phyloP scores from a whole-genome alignment of 1,284 basidiomycete genomes.

The Malassezia cuniculi region DNA sequence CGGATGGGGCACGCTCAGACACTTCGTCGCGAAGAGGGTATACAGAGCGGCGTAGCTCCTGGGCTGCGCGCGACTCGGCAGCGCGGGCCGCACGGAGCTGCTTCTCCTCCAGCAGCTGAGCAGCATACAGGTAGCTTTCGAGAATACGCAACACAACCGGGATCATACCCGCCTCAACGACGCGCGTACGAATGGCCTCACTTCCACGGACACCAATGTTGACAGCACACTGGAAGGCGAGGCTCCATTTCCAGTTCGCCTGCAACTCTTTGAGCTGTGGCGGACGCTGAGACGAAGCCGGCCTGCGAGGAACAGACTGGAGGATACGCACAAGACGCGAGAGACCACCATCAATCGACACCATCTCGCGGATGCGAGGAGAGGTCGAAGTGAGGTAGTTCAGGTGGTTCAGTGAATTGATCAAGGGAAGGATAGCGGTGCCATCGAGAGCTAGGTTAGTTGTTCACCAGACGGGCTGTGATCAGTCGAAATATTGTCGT shows the following conservation, averaged over 20 bases:
- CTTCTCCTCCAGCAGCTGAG: conserved; percentile 42
- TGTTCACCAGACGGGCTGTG: neutral
- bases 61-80: neutral
- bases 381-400: conserved; percentile 95
- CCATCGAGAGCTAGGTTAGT: conserved; percentile 69
- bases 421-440: conserved; percentile 72
- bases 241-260: conserved; percentile 43
- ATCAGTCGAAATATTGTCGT: conserved; percentile 10
- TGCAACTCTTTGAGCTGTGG: conserved; percentile 36
- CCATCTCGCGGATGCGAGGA: conserved; percentile 90
- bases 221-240: conserved; percentile 88
- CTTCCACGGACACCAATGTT: conserved; percentile 96
- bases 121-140: conserved; percentile 56
- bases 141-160: conserved; percentile 88
- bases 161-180: conserved; percentile 88
- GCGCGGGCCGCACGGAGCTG: conserved; percentile 1
- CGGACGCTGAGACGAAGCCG: conserved; percentile 4
- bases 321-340: conserved; percentile 81
- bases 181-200: conserved; percentile 66
- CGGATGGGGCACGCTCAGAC: no score
- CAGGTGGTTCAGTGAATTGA: conserved; percentile 93
- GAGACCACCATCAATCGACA: conserved; percentile 91
- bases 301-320: neutral
- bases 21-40: neutral
- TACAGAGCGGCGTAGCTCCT: conserved; percentile 3